Evolutionary conservation across 1,284 basidiomycete species (phyloP).

Genomic region (Trichosporon sp.): DNA sequence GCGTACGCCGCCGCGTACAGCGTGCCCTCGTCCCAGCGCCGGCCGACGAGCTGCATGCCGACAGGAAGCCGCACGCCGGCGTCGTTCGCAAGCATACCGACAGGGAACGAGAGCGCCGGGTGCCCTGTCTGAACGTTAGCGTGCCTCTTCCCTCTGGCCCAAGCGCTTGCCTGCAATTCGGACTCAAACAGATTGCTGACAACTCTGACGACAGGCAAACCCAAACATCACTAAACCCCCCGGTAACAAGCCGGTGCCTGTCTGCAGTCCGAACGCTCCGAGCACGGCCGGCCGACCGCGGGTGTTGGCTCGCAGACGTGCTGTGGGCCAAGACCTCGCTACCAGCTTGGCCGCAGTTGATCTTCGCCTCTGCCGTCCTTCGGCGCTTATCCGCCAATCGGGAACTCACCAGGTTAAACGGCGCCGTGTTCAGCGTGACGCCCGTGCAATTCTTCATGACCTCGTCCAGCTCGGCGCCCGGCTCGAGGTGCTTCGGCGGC

Average conservation of each 20-base stretch:
- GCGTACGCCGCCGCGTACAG: conserved; percentile 47
- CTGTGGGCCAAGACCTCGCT: not conserved
- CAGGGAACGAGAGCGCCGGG: conserved; percentile 45
- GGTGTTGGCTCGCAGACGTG: not conserved
- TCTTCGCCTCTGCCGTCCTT: not conserved
- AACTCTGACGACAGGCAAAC: not conserved
- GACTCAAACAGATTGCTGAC: not conserved
- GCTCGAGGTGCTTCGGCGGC: conserved; percentile 17
- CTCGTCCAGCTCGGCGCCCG: conserved; percentile 12
- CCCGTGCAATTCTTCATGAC: conserved; percentile 28
- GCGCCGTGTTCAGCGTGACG: conserved; percentile 28
- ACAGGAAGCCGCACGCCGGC: conserved; percentile 41
- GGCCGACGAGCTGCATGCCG: conserved; percentile 48
- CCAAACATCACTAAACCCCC: not conserved
- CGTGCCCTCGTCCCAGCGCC: conserved; percentile 40
- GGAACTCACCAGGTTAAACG: conserved; percentile 34
- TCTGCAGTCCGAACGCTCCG: not conserved
- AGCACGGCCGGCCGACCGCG: not conserved
- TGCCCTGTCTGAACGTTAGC: conserved; percentile 37
- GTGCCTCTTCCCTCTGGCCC: not conserved
- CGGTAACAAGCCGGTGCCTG: not conserved
- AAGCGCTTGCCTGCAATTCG: not conserved
- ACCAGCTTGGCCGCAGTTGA: not conserved
- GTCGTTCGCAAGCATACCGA: conserved; percentile 44
- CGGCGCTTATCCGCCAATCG: not conserved